Percentiles rank a stretch among this genome's conserved stretches.
Evolutionary conservation across 179 eudicot species (phyloP).

Genomic region (Carnegiea gigantea): DNA sequence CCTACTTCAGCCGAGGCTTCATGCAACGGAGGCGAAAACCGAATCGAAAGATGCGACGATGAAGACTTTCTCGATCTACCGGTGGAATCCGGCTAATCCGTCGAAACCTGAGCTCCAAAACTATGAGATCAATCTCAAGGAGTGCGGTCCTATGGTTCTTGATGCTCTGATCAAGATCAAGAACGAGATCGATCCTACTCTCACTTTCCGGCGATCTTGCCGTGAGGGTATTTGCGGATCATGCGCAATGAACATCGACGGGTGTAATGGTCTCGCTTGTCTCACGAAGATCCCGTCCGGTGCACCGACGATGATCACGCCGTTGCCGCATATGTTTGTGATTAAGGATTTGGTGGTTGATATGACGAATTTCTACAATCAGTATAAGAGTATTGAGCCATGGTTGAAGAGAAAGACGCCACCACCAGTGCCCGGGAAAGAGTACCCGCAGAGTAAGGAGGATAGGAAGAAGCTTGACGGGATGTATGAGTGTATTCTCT

Average conservation of each 20-base stretch:
- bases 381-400: slow-evolving; percentile 96
- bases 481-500: slow-evolving; percentile 95
- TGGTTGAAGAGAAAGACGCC: slow-evolving; percentile 92
- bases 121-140: slow-evolving; percentile 83
- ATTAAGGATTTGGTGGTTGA: slow-evolving; percentile 97
- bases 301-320: slow-evolving; percentile 53
- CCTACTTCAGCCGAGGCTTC: background rate
- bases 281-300: slow-evolving; percentile 60
- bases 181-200: slow-evolving; percentile 89
- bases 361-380: slow-evolving; percentile 95
- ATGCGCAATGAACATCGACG: slow-evolving; percentile 98
- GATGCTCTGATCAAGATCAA: slow-evolving; percentile 97
- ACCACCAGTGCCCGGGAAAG: slow-evolving; percentile 57
- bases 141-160: slow-evolving; percentile 96
- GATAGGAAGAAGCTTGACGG: slow-evolving; percentile 96
- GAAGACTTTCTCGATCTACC: slow-evolving; percentile 90
- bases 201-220: slow-evolving; percentile 94
- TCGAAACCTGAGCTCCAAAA: slow-evolving; percentile 61
- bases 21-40: background rate
- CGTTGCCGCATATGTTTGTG: slow-evolving; percentile 96
- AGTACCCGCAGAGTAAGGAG: slow-evolving; percentile 76
- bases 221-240: slow-evolving; percentile 98
- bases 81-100: slow-evolving; percentile 85
- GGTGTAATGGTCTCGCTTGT: slow-evolving; percentile 92
- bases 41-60: slow-evolving; percentile 6